These are phyloP conservation scores for Neofusicoccum parvum DNA, from an alignment of 2,329 filamentous ascomycete species.

Conservation along the genomic window DNA sequence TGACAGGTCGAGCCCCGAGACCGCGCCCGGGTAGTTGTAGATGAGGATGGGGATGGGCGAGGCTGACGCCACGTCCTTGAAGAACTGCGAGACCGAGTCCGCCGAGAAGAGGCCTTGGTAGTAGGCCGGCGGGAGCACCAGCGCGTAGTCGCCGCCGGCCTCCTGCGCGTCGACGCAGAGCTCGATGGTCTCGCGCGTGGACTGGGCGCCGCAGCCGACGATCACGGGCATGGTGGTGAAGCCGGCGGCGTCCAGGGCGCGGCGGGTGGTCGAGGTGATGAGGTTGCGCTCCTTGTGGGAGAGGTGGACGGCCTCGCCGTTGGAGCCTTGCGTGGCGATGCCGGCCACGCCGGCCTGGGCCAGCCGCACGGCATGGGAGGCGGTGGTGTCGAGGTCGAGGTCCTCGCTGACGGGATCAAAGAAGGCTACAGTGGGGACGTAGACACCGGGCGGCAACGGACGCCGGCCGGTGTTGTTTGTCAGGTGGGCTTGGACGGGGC, in stretches of 20 bases:
- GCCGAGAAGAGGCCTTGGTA: conserved; percentile 69
- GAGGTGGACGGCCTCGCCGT: conserved; percentile 80
- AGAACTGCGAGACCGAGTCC: conserved; percentile 63
- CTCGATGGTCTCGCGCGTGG: conserved; percentile 71
- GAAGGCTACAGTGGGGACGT: conserved; percentile 49
- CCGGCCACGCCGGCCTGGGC: conserved; percentile 72
- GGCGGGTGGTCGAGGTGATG: conserved; percentile 70
- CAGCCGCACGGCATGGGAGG: conserved; percentile 63
- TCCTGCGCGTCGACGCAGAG: conserved; percentile 69
- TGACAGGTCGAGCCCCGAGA: conserved; percentile 64
- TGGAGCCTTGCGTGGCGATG: conserved; percentile 77
- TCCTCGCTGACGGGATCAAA: conserved; percentile 45
- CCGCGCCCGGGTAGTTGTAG: conserved; percentile 70
- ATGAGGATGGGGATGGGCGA: conserved; percentile 68
- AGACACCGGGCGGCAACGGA: conserved; percentile 44
- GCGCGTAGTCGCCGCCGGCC: conserved; percentile 72
- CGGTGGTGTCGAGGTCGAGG: conserved; percentile 44
- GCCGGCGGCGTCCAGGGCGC: conserved; percentile 67
- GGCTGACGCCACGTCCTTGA: conserved; percentile 63
- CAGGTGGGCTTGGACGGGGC: conserved; percentile 26
- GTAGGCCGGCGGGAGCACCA: conserved; percentile 76
- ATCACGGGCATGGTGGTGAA: conserved; percentile 70
- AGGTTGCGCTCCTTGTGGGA: conserved; percentile 69
- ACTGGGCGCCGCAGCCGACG: conserved; percentile 74
- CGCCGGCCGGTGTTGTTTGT: conserved; percentile 29